Evolutionary conservation across 352 stramenopile genomes (phyloP).

Genomic region (Globisporangium rhizosaccharum): DNA sequence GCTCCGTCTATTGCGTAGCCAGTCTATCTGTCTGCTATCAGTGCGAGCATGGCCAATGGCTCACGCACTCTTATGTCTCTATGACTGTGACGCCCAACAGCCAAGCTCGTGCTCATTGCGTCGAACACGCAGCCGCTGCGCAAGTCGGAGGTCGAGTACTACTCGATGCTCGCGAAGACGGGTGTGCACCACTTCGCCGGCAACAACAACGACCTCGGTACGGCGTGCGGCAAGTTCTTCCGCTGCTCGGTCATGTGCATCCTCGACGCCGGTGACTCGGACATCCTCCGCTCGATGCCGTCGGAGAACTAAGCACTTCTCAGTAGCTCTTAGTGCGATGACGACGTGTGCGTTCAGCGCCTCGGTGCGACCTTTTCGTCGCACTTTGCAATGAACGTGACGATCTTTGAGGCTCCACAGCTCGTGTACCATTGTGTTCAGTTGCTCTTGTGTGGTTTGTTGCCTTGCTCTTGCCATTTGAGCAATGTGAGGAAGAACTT

Average conservation of each 20-base stretch:
- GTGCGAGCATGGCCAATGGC: not conserved
- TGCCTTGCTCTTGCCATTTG: not conserved
- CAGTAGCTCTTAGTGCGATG: not conserved
- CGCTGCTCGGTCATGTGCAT: constrained; percentile 95
- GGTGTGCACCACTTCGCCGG: constrained; percentile 98
- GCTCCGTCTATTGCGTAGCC: not conserved
- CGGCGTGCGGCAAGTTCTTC: constrained; percentile 99
- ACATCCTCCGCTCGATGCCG: constrained; percentile 93
- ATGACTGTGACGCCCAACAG: constrained; percentile 19
- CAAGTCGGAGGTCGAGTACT: constrained; percentile 99
- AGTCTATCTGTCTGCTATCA: not conserved
- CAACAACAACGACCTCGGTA: constrained; percentile 98
- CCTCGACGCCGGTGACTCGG: constrained; percentile 97
- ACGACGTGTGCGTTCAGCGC: not conserved
- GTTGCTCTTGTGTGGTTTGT: not conserved
- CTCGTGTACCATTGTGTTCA: not conserved
- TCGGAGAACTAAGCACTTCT: constrained; percentile 28
- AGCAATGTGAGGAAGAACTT: too few species aligned
- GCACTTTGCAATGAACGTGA: constrained; percentile 3
- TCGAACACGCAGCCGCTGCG: constrained; percentile 97
- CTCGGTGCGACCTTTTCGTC: not conserved
- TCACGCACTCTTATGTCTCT: not conserved
- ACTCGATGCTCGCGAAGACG: constrained; percentile 99
- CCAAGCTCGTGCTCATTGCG: constrained; percentile 97
- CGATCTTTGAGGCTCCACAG: constrained; percentile 11